Evolutionary conservation across 345 rosid genomes (phyloP).

Genomic region (Turnera subulata): DNA sequence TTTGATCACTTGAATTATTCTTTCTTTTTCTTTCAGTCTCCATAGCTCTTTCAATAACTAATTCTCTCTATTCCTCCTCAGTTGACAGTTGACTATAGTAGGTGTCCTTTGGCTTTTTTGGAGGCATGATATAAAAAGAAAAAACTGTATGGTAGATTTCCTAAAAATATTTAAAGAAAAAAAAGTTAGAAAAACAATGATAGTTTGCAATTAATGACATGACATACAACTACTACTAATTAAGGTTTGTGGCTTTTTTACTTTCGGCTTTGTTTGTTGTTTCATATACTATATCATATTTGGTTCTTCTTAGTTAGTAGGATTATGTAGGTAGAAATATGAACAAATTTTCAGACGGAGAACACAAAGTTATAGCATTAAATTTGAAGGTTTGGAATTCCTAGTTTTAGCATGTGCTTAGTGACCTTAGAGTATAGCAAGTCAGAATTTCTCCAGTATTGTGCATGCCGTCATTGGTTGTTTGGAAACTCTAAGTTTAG

Average conservation of each 20-base stretch:
- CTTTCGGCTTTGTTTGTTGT: background rate
- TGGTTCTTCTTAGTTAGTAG: conserved; percentile 6
- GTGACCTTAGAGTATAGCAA: background rate
- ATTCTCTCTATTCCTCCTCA: too few relatives aligned
- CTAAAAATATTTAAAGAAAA: too few relatives aligned
- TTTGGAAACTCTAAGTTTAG: conserved; percentile 23
- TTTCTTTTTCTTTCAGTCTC: too few relatives aligned
- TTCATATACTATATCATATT: background rate
- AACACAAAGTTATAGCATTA: conserved; percentile 21
- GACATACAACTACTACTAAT: conserved; percentile 23
- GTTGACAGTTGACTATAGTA: too few relatives aligned
- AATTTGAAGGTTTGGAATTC: background rate
- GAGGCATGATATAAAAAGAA: too few relatives aligned
- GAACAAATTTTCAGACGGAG: conserved; percentile 51
- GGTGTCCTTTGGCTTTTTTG: too few relatives aligned
- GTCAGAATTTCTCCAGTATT: background rate
- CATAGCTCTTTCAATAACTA: too few relatives aligned
- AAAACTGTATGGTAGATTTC: too few relatives aligned
- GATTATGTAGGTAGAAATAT: conserved; percentile 41
- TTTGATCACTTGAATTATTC: too few relatives aligned
- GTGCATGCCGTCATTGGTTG: too few relatives aligned
- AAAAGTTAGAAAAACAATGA: too few relatives aligned
- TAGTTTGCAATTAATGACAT: conserved; percentile 32
- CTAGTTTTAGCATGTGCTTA: conserved; percentile 7
- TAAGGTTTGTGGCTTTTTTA: too few relatives aligned